Base-by-base conservation (phyloP, 2,329 filamentous ascomycete species). In the Onygena corvina region DNA sequence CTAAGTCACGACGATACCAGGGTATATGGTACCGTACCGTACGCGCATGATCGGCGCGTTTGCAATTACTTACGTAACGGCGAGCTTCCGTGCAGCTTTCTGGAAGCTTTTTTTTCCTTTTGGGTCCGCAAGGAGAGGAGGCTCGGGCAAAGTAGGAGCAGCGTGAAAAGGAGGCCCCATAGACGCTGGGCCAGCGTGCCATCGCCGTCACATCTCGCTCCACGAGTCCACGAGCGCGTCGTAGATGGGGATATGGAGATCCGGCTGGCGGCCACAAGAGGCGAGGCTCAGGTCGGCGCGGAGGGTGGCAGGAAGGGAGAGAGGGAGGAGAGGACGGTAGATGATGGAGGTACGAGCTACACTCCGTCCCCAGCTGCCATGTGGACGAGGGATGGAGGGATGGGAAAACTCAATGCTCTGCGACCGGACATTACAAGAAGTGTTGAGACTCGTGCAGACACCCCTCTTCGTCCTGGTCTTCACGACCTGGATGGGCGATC, bases 61-160 rank as follows among this genome's bases (percentile, higher is more conserved):
- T 34, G 31, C 12, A 9, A 34, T n/a, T 3, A 7, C 7, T 36
- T 36, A 40, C 20, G 36, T 23, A 40, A 21, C 18, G 11, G 7
- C 16, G 11, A n/a, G 36, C 36, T 40, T 40, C 36, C 20, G n/a
- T 40, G 36, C 36, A 21, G 36, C 36, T 40, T n/a, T 40, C 36
- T 40, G 36, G 36, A 40, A 40, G n/a, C n/a, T n/a, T n/a, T n/a
- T n/a, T n/a, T n/a, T n/a, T n/a, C n/a, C n/a, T n/a, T n/a, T n/a
- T n/a, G n/a, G n/a, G n/a, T n/a, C n/a, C n/a, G n/a, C n/a, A n/a
- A n/a, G n/a, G n/a, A n/a, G n/a, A n/a, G 36, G 36, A 21, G 36
- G 36, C 27, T 29, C 27, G 27, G 27, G 27, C 4, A 5, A 11
- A 29, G 27, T 29, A 29, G 27, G 27, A 40, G 18, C 9, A 23